Evolutionary conservation across 139 green algal genomes (phyloP).

Genomic region (Chlamydomonas applanata): DNA sequence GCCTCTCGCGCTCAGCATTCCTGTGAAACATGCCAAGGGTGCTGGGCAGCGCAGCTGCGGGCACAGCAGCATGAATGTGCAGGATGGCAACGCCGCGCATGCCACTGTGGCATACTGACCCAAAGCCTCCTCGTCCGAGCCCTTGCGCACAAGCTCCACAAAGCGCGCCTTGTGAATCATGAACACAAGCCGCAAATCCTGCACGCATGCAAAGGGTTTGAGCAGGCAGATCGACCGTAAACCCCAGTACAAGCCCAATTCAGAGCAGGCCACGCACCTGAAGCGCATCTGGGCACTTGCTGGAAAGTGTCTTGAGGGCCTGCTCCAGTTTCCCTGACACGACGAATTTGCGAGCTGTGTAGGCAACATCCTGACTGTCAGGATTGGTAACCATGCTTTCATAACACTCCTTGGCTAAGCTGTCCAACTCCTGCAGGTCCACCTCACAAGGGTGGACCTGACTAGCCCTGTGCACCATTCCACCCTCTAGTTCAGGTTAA

Average conservation of each 20-base stretch:
- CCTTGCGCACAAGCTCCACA: constrained; percentile 51
- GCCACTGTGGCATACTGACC: not conserved
- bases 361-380: not conserved
- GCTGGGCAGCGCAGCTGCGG: not conserved
- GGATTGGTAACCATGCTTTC: too few relatives aligned
- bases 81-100: too few relatives aligned
- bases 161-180: constrained; percentile 56
- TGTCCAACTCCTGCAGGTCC: not conserved
- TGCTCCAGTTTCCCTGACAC: not conserved
- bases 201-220: not conserved
- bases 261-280: not conserved
- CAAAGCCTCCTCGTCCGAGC: not conserved
- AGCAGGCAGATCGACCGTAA: not conserved
- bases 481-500: not conserved
- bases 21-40: not conserved
- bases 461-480: not conserved
- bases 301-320: not conserved
- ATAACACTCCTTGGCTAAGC: not conserved
- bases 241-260: too few relatives aligned
- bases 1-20: not conserved
- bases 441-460: not conserved
- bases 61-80: constrained; percentile 21
- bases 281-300: not conserved
- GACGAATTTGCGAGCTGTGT: not conserved
- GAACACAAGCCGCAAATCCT: constrained; percentile 62